Base-by-base conservation (phyloP, 768 basidiomycete genomes). In the Pleurotus sapidus region DNA sequence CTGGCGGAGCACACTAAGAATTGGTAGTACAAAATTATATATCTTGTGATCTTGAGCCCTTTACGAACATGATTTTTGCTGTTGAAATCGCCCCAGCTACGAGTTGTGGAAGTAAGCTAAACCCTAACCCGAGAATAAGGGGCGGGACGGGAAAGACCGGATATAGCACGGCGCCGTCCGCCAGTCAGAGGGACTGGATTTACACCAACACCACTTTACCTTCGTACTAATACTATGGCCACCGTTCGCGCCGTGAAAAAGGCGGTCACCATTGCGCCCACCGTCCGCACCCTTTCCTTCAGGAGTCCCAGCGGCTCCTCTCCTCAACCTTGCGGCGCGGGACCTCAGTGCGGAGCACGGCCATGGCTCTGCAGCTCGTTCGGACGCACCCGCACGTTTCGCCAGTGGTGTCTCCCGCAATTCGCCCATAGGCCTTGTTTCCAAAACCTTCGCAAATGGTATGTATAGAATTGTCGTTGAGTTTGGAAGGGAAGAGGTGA, bases 201-300 rank as follows among this genome's bases (percentile, higher is more conserved):
- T 62, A 60, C 58, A 46, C 39, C 53, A 58, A 62, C 65, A 70
- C 69, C 73, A 72, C 71, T 64, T 66, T 72, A 69, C 71, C 65
- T 49, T 59, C 25, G 56, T 45, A 59, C 64, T 65, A 59, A 62
- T 68, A 68, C 73, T 73, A 89, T 89, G 86, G 84, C 87, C 69
- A 75, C 86, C 64, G 77, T 88, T 70, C 81, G 86, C 69, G 85
- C 81, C 77, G 78, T 84, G 65, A 91, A 87, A 87, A 93, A 87
- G 76, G 88, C 89, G 61, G 77, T 93, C 66, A 91, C 84, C 72
- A 76, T 96, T 61, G 72, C 89, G 34, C 91, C 94, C 57, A 92
- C 93, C 34, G 84, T 91, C 62, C 84, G 90, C 67, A 77, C 84
- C 5, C 83, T 91, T 57, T 80, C 94, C 94, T 45, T 86, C 82